Base-by-base conservation (phyloP, 1,139 yeast species). In the Sugiyamaella japonica region DNA sequence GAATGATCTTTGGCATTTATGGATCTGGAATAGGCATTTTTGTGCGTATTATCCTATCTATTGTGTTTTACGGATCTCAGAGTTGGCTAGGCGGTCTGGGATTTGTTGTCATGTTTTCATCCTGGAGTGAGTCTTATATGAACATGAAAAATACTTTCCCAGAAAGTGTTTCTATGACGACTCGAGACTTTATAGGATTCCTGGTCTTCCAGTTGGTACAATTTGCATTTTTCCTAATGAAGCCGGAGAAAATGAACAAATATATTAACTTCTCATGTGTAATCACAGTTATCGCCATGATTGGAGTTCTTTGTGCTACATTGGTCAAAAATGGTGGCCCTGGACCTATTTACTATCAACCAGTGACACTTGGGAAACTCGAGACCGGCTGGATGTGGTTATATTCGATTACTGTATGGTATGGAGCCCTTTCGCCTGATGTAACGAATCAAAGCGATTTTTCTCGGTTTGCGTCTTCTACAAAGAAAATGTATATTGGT, bases 391-490 rank as follows among this genome's bases (percentile, higher is more conserved):
- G 66, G 67, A 60, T 58, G 45, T 63, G 66, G 66, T 48, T 64
- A 16, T 56, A 59, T 46, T 63, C 64, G 20, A 61, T 64, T 40
- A 61, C 62, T 29, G 55, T 59, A 8, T 55, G 63, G 61, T 56
- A 59, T 50, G 67, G 66, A 20, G 55, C 61, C 3, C 50, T 57
- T 28, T 53, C 64, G 6, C 60, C 62, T 5, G 62, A 59, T 10
- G 50, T 73, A 31, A 70, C 79, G 17, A 77, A 77, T 60, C 77
- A 75, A 58, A 64, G 76, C 34, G 81, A 78, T 60, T 77, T 67
- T 59, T 68, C 80, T 3, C 65, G 81, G 57, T 77, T 76, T 41
- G 53, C 57, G 17, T 52, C 55, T 4, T 63, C 32, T 52, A 60
- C 38, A 61, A 53, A 57, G 48, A 62, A 64, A 39, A 59, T 66